Conservation (phyloP, 1,139 yeast genomes). For the Debaryomyces udenii region DNA sequence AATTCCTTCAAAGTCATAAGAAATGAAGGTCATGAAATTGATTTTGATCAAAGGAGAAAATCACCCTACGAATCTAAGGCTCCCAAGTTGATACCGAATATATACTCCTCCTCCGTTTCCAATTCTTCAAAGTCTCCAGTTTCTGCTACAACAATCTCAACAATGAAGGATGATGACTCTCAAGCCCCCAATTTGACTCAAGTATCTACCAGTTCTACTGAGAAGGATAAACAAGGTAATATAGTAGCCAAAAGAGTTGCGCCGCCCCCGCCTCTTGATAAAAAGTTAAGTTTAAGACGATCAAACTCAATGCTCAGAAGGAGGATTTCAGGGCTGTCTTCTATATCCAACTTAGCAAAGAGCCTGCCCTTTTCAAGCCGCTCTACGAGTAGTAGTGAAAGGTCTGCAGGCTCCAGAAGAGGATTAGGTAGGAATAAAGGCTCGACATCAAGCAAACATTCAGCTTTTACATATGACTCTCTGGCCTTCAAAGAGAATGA, state of each 20-base stretch:
- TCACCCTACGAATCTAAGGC: conserved; percentile 65
- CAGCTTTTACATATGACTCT: conserved; percentile 22
- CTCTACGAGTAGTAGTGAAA: conserved; percentile 21
- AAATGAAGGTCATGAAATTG: conserved; percentile 69
- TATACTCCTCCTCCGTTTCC: conserved; percentile 45
- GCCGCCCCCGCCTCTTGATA: conserved; percentile 64
- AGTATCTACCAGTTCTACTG: conserved; percentile 12
- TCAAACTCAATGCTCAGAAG: conserved; percentile 5
- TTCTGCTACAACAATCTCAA: conserved; percentile 40
- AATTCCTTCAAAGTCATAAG: conserved; percentile 68
- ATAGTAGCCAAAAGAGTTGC: conserved; percentile 71
- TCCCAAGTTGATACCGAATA: conserved; percentile 47
- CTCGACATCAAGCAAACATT: conserved; percentile 19
- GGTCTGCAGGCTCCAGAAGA: conserved; percentile 14
- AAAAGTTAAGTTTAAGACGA: conserved; percentile 10
- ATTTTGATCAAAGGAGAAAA: conserved; percentile 77
- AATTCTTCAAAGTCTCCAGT: conserved; percentile 40
- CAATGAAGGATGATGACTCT: conserved; percentile 36
- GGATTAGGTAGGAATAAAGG: conserved; percentile 11
- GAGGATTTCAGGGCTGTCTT: conserved; percentile 11
- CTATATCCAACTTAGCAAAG: conserved; percentile 18
- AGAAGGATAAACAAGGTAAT: conserved; percentile 22
- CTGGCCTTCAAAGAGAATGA: conserved; percentile 69
- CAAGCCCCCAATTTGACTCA: conserved; percentile 16
- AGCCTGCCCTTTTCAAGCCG: conserved; percentile 21